These are phyloP conservation scores for carrot (Daucus carota) DNA, from an alignment of 129 eudicot species.

Conservation along the genomic window DH1_v3.0 NC_030382.2:55950501-55951000, in stretches of 20 bases:
- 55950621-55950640: neutral
- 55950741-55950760: neutral
- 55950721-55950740: neutral
- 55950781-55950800: slow-evolving; percentile 46
- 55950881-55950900: slow-evolving; percentile 98
- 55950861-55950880: slow-evolving; percentile 73
- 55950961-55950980: neutral
- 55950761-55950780: slow-evolving; percentile 15
- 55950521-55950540: neutral
- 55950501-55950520: neutral
- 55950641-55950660: neutral
- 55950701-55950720: slow-evolving; percentile 13
- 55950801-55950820: slow-evolving; percentile 57
- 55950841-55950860: slow-evolving; percentile 75
- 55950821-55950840: slow-evolving; percentile 86
- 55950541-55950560: neutral
- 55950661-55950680: neutral
- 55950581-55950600: neutral
- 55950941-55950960: neutral
- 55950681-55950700: slow-evolving; percentile 22
- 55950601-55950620: neutral
- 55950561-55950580: neutral
- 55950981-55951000: neutral
- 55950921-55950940: neutral
- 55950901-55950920: slow-evolving; percentile 21